Conservation (phyloP, 768 basidiomycete genomes). For the Naganishia randhawae region DNA sequence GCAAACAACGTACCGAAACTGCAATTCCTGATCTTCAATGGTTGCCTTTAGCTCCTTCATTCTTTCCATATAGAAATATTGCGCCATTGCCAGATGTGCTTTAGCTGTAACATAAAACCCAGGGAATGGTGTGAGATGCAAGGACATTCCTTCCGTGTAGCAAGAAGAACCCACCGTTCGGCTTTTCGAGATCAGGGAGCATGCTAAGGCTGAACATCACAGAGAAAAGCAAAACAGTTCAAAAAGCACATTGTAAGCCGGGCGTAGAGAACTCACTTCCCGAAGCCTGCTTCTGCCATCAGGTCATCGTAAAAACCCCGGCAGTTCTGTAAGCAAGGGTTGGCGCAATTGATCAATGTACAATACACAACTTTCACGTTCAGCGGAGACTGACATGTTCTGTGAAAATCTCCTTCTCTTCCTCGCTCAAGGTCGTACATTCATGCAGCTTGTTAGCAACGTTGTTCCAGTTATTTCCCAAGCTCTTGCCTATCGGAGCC, state of each 20-base stretch:
- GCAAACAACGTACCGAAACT: constrained; percentile 65
- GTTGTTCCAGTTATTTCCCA: constrained; percentile 16
- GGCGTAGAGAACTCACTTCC: not conserved
- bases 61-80: constrained; percentile 67
- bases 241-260: constrained; percentile 55
- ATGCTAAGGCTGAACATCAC: not conserved
- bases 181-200: constrained; percentile 35
- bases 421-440: constrained; percentile 23
- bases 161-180: constrained; percentile 56
- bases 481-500: constrained; percentile 29
- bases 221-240: not conserved
- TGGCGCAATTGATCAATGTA: not conserved
- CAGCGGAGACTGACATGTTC: constrained; percentile 10
- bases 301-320: constrained; percentile 8
- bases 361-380: not conserved
- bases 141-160: not conserved
- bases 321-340: constrained; percentile 2
- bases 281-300: constrained; percentile 22
- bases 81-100: constrained; percentile 66
- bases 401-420: constrained; percentile 21
- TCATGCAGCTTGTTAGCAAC: constrained; percentile 4
- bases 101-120: constrained; percentile 55
- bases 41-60: constrained; percentile 67
- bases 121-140: not conserved
- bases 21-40: constrained; percentile 68